phyloP scores from a whole-genome alignment of 192 early-diverging fungal species.

The Coemansia sp. region DNA sequence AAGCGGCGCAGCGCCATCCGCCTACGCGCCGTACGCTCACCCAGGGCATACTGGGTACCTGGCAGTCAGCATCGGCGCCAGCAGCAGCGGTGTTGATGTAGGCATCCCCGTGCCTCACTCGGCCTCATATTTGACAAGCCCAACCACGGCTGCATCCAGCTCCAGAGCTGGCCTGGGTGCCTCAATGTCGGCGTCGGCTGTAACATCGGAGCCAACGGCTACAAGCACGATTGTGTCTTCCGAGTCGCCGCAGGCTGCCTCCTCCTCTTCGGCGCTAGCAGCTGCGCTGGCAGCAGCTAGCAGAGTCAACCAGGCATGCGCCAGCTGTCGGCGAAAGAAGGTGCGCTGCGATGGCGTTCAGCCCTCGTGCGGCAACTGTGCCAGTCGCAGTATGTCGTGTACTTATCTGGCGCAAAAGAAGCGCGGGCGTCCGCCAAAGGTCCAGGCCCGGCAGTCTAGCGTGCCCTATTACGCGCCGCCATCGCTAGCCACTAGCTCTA shows the following conservation, averaged over 20 bases:
- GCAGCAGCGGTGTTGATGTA: neutral
- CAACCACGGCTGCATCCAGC: neutral
- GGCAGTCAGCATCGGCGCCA: neutral
- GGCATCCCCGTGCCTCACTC: neutral
- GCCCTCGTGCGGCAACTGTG: slow-evolving; percentile 55
- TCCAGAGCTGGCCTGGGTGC: neutral
- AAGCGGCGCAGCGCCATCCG: neutral
- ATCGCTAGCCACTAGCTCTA: neutral
- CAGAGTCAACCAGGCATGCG: slow-evolving; percentile 52
- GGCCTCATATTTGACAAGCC: neutral
- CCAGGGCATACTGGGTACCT: neutral
- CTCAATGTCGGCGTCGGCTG: neutral
- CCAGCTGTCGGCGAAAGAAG: slow-evolving; percentile 55
- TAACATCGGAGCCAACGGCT: neutral
- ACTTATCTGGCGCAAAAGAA: slow-evolving; percentile 45
- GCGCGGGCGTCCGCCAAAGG: slow-evolving; percentile 52
- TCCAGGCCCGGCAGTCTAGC: slow-evolving; percentile 8
- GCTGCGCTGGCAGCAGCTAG: slow-evolving; percentile 1
- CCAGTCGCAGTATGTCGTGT: slow-evolving; percentile 37
- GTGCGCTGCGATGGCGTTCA: slow-evolving; percentile 55
- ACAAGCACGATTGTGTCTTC: slow-evolving; percentile 3
- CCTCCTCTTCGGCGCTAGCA: neutral
- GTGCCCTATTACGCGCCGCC: slow-evolving; percentile 20
- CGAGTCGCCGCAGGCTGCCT: slow-evolving; percentile 4
- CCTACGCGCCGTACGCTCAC: neutral